A percentile compares a stretch with the other conserved stretches of the same genome.
These are phyloP conservation scores for Lodderomyces theae DNA, from an alignment of 1,139 yeast genomes.

Conservation along the genomic window DNA sequence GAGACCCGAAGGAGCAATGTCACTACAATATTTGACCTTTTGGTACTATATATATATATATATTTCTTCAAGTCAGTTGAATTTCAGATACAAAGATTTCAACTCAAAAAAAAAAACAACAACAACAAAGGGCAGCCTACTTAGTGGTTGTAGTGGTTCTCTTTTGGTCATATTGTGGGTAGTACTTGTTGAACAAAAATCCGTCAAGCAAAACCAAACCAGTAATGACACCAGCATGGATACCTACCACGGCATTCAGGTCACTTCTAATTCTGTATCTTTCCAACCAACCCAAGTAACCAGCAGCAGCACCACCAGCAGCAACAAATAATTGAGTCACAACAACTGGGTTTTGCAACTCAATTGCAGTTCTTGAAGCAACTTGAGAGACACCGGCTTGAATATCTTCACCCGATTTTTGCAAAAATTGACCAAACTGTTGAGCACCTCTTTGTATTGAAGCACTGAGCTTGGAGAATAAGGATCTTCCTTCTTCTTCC, in stretches of 20 bases:
- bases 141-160: too few species aligned
- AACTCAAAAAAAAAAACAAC: not conserved
- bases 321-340: slow-evolving; percentile 52
- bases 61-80: not conserved
- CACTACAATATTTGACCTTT: not conserved
- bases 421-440: slow-evolving; percentile 12
- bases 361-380: slow-evolving; percentile 23
- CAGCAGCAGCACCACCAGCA: slow-evolving; percentile 48
- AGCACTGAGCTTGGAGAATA: slow-evolving; percentile 18
- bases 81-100: not conserved
- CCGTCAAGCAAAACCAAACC: slow-evolving; percentile 57
- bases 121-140: too few species aligned
- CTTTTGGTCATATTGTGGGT: slow-evolving; percentile 23
- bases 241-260: slow-evolving; percentile 47
- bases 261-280: slow-evolving; percentile 49
- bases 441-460: slow-evolving; percentile 8
- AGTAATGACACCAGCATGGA: slow-evolving; percentile 53
- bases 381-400: slow-evolving; percentile 12
- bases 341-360: slow-evolving; percentile 64
- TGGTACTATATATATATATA: not conserved
- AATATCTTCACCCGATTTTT: slow-evolving; percentile 12
- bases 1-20: not conserved
- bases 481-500: slow-evolving; percentile 25
- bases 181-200: slow-evolving; percentile 50
- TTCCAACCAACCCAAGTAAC: slow-evolving; percentile 51